Conservation (phyloP, 164 flowering plant genomes). For the Vitis labrusca region DNA sequence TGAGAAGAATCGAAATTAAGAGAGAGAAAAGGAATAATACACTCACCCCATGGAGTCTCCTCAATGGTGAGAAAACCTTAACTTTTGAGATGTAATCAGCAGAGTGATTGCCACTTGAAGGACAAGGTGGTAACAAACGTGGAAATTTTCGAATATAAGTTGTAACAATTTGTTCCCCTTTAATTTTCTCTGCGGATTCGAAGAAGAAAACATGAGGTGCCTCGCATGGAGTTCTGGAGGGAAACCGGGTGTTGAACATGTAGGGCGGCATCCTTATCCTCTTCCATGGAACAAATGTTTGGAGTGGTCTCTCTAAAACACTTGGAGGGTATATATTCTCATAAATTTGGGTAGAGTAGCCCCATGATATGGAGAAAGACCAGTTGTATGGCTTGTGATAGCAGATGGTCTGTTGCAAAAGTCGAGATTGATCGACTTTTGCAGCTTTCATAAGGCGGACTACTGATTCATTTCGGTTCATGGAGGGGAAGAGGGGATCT, state of each 20-base stretch:
- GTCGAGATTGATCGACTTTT: slow-evolving; percentile 37
- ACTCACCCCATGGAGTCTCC: slow-evolving; percentile 17
- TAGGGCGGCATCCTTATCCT: slow-evolving; percentile 20
- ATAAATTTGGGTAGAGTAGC: slow-evolving; percentile 62
- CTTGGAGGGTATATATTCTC: slow-evolving; percentile 47
- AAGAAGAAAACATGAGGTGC: slow-evolving; percentile 61
- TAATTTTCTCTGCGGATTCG: slow-evolving; percentile 23
- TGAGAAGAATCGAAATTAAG: not conserved
- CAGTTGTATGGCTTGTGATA: slow-evolving; percentile 56
- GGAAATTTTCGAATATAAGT: slow-evolving; percentile 31
- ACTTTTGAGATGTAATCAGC: slow-evolving; percentile 40
- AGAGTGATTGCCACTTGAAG: slow-evolving; percentile 40
- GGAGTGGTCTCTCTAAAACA: slow-evolving; percentile 40
- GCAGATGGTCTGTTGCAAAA: slow-evolving; percentile 69
- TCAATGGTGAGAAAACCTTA: slow-evolving; percentile 39
- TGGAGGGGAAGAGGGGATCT: slow-evolving; percentile 64
- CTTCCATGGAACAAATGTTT: slow-evolving; percentile 60
- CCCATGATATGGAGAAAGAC: slow-evolving; percentile 77
- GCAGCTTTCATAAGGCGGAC: slow-evolving; percentile 53
- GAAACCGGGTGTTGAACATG: slow-evolving; percentile 53
- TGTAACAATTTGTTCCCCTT: slow-evolving; percentile 17
- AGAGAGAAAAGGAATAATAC: not conserved
- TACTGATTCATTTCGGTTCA: slow-evolving; percentile 42
- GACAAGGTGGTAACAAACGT: slow-evolving; percentile 37
- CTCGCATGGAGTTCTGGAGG: slow-evolving; percentile 46